Evolutionary conservation across 1,284 basidiomycete genomes (phyloP), one percentile per base, ranked within the genome.

Genomic region (Pyrrhoderma noxium): DNA sequence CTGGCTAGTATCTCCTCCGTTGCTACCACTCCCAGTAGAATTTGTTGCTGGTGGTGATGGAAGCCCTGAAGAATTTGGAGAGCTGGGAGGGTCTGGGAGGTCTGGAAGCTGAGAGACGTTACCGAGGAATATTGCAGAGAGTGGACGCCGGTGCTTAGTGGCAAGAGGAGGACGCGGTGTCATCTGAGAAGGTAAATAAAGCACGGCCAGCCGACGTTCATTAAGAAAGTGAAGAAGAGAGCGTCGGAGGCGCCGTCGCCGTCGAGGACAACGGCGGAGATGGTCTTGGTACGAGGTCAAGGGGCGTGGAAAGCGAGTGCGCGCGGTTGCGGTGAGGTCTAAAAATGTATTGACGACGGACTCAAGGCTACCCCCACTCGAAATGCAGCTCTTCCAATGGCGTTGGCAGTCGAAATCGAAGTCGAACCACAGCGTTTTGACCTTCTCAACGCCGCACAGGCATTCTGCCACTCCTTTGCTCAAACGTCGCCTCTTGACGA

Each of bases 1-100:
- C 37, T 70, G 63, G 55, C 70, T 72, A 25, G 75, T 72, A 54
- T 72, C 71, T 61, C 82, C 80, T 46, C 80, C 82, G 2, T 78
- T 78, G 60, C 85, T 86, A 45, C 84, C 83, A 62, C 85, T 86
- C 22, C 83, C 85, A 1, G 85, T 86, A 16, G 85, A 88, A 61
- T 87, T 88, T 21, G 86, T 85, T 36, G 84, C 85, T 39, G 85
- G 85, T 0, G 85, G 85, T 14, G 84, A 87, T 1, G 85, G 86
- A 4, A 89, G 65, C 7, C 85, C 85, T 8, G 54, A 65, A 51
- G 59, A 68, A 55, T 64, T 69, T 64, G 59, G 69, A 7, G 67
- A 52, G 34, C 68, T 14, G 8, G 82, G 81, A 4, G 82, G 83
- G 56, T 82, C 82, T 47, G 84, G 83, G 43, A 85, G 73, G 57